Base-by-base conservation (phyloP, 192 early-diverging fungal species). In the Gamsiella multidivaricata region DNA sequence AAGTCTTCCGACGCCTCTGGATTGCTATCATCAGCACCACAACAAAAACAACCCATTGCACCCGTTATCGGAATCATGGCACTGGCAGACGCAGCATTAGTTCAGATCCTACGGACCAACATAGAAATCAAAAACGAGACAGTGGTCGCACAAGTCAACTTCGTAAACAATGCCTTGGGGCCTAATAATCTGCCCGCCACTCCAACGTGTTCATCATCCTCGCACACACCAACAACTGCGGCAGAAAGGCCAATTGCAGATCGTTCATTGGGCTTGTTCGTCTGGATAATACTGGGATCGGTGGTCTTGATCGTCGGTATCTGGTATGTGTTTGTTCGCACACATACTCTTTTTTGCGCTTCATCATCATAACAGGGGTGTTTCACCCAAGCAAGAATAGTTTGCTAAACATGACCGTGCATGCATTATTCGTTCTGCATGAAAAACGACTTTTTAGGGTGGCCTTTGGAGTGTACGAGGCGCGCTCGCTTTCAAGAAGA, bases 391-490 rank as follows among this genome's bases (percentile, higher is more conserved):
- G 37, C 37, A 39, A 9, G 37, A 39, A 12, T 39, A 39, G 12
- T 9, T 12, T 39, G n/a, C n/a, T n/a, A n/a, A 49, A 17, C 7
- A 49, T 12, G 46, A 6, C 8, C 46, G 20, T 49, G 8, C 46
- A n/a, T 49, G 46, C 46, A 49, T 49, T 20, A 49, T 8, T 23
- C 26, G 10, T 31, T 53, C 34, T 52, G 43, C 33, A 55, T 23
- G 23, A 28, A 17, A 36, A 45, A 42, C 37, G 25, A 45, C 5
- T 17, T 28, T 59, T 8, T 8, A 78, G 74, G 74, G 60, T 69
- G 4, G 65, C 65, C 4, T 78, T 78, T 43, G 74, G 74, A 20
- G 74, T 78, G 29, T 50, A 69, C 5, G 74, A 78, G 47, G 65
- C 65, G n/a, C 74, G 74, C 14, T 50, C 65, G 10, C 23, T 78